Percentiles rank a stretch among this genome's conserved stretches.
Conservation (phyloP, 225 moss, liverwort and hornwort genomes). For the Straminergon stramineum region DNA sequence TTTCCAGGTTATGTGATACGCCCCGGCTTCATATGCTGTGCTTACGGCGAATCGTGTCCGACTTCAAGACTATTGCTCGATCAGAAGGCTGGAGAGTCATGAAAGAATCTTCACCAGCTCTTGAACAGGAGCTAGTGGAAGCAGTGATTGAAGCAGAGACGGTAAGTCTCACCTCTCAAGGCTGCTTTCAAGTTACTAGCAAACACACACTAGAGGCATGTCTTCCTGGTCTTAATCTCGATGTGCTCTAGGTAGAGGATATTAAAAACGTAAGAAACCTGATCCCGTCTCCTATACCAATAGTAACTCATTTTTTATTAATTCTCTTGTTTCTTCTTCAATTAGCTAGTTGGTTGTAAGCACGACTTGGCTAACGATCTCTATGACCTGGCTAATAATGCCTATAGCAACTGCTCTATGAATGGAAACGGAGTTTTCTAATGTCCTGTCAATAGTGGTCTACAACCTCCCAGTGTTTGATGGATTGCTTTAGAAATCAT, state of each 20-base stretch:
- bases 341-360: not conserved
- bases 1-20: slow-evolving; percentile 50
- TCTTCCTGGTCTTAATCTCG: not conserved
- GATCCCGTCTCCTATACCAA: not conserved
- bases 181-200: not conserved
- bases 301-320: not conserved
- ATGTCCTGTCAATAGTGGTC: not conserved
- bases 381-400: not conserved
- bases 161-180: slow-evolving; percentile 14
- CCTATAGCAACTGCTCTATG: not conserved
- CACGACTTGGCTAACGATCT: not conserved
- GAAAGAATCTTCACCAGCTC: slow-evolving; percentile 43
- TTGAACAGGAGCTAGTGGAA: slow-evolving; percentile 70
- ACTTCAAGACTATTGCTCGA: slow-evolving; percentile 50
- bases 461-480: not conserved
- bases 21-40: slow-evolving; percentile 59
- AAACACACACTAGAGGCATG: not conserved
- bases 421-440: not conserved
- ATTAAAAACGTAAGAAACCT: not conserved
- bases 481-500: not conserved
- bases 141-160: slow-evolving; percentile 61
- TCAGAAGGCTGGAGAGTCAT: slow-evolving; percentile 70
- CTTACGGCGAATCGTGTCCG: slow-evolving; percentile 41
- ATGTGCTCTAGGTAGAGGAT: not conserved
- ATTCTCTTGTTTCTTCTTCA: not conserved